phyloP scores from a whole-genome alignment of 1,284 basidiomycete genomes.

The Ganoderma resinaceum region DNA sequence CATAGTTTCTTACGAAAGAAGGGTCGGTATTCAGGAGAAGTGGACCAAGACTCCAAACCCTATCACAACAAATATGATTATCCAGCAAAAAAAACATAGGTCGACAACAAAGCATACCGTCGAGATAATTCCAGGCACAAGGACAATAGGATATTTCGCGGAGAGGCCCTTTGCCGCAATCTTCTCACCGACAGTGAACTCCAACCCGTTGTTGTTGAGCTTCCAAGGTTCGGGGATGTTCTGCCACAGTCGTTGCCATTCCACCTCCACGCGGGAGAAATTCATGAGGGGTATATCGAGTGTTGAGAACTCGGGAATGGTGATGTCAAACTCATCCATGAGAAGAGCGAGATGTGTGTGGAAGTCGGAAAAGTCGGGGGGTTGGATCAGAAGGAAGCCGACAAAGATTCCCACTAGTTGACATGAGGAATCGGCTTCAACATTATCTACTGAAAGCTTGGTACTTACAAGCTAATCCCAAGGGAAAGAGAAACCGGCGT shows the following conservation, averaged over 20 bases:
- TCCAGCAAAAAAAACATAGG: background rate
- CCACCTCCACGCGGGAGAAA: constrained; percentile 67
- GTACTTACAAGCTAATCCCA: constrained; percentile 53
- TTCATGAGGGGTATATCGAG: constrained; percentile 63
- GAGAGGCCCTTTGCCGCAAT: constrained; percentile 71
- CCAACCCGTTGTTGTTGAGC: constrained; percentile 81
- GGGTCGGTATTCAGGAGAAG: constrained; percentile 74
- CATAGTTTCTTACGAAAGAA: constrained; percentile 89
- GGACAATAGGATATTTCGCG: constrained; percentile 81
- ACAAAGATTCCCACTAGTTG: constrained; percentile 66
- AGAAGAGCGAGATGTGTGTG: constrained; percentile 48
- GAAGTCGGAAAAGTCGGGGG: constrained; percentile 59
- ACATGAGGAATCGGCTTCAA: background rate
- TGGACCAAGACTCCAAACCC: constrained; percentile 89
- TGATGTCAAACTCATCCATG: constrained; percentile 54
- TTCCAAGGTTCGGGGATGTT: constrained; percentile 81
- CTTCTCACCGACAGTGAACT: constrained; percentile 84
- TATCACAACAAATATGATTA: constrained; percentile 33
- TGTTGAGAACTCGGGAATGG: constrained; percentile 63
- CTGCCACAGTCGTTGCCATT: constrained; percentile 71
- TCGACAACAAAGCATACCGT: constrained; percentile 54
- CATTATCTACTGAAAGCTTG: too few species aligned
- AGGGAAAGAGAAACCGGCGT: constrained; percentile 52
- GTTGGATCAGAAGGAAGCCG: constrained; percentile 67
- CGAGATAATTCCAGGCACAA: constrained; percentile 83